Evolutionary conservation across 2,329 filamentous ascomycete genomes (phyloP).

Genomic region (Coniella lustricola): DNA sequence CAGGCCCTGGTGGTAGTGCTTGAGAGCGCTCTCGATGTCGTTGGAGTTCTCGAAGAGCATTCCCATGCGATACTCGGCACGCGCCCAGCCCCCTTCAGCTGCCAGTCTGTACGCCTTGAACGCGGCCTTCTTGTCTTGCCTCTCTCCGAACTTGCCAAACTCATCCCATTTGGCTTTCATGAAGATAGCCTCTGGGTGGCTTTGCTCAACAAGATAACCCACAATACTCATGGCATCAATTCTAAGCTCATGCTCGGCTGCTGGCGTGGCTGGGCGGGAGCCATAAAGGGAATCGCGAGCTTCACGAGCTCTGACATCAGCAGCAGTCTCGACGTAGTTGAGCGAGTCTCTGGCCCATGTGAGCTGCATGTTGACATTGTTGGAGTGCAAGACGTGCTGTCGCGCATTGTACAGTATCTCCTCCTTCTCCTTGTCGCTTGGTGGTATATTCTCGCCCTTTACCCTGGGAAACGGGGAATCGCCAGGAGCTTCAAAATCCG

Average conservation of each 20-base stretch:
- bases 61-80: slow-evolving; percentile 93
- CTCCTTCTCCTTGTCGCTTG: slow-evolving; percentile 91
- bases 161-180: slow-evolving; percentile 95
- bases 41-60: slow-evolving; percentile 98
- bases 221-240: slow-evolving; percentile 89
- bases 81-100: slow-evolving; percentile 76
- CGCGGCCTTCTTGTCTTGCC: slow-evolving; percentile 89
- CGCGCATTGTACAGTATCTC: slow-evolving; percentile 80
- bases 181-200: slow-evolving; percentile 89
- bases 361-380: slow-evolving; percentile 92
- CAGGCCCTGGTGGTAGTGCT: slow-evolving; percentile 81
- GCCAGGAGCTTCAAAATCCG: slow-evolving; percentile 55
- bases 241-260: slow-evolving; percentile 80
- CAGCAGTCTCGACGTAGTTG: slow-evolving; percentile 77
- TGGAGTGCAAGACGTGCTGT: slow-evolving; percentile 78
- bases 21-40: slow-evolving; percentile 82
- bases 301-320: slow-evolving; percentile 68
- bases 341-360: slow-evolving; percentile 94
- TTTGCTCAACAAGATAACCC: slow-evolving; percentile 79
- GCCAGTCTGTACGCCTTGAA: slow-evolving; percentile 80
- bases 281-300: slow-evolving; percentile 26
- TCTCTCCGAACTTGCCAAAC: slow-evolving; percentile 90
- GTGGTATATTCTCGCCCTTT: slow-evolving; percentile 79
- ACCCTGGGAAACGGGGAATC: slow-evolving; percentile 92
- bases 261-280: slow-evolving; percentile 68